phyloP scores from a whole-genome alignment of 208 protist genomes.

The Acanthamoeba sp. region DNA sequence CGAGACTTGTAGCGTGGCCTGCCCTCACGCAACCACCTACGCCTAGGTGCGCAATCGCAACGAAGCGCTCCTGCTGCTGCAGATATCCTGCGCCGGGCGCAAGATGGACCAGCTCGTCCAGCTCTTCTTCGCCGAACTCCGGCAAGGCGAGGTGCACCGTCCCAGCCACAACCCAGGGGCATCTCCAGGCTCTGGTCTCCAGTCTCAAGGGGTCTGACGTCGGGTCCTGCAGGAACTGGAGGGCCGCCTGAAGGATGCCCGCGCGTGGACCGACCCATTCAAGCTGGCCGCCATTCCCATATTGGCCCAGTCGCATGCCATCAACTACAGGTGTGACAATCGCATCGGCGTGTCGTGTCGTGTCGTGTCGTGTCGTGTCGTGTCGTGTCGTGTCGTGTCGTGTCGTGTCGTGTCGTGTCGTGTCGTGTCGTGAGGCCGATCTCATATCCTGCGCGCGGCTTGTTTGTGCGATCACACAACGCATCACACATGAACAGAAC shows the following conservation, averaged over 20 bases:
- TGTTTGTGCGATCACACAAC: background rate
- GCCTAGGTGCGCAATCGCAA: conserved; percentile 23
- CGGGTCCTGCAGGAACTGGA: conserved; percentile 18
- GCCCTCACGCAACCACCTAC: no score
- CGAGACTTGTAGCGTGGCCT: background rate
- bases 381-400: no score
- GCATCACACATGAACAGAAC: background rate
- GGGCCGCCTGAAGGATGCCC: background rate
- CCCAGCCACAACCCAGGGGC: background rate
- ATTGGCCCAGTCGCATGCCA: background rate
- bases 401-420: no score
- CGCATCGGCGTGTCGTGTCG: background rate
- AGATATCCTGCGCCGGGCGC: background rate
- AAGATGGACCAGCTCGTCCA: conserved; percentile 11
- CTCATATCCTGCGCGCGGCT: no score
- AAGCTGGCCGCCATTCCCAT: background rate
- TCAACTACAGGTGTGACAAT: background rate
- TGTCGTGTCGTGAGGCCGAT: no score
- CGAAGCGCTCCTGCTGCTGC: conserved; percentile 10
- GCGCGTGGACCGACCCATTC: background rate
- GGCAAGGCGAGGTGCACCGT: conserved; percentile 1
- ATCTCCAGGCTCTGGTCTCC: no score
- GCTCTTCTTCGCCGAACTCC: background rate
- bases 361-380: no score
- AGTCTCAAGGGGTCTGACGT: no score